Conservation (phyloP, 1,284 basidiomycete species). For the Apiotrichum porosum region DNA sequence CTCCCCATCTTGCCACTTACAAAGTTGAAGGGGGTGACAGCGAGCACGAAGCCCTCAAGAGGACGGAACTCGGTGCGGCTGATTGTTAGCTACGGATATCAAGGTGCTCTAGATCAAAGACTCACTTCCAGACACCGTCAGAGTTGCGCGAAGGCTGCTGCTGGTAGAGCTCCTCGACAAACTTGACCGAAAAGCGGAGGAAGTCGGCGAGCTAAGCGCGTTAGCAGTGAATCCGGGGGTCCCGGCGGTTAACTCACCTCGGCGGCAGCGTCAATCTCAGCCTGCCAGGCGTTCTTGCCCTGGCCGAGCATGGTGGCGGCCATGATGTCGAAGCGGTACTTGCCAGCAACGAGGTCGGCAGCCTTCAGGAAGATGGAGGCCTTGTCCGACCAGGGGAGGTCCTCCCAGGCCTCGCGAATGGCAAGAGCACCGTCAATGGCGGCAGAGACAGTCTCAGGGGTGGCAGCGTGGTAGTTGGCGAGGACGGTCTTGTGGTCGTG, state of each 20-base stretch:
- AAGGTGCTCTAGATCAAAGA: not conserved
- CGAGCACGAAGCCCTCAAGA: constrained; percentile 94
- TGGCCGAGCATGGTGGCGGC: constrained; percentile 98
- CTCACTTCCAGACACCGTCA: constrained; percentile 76
- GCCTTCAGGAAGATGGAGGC: constrained; percentile 98
- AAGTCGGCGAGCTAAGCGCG: constrained; percentile 92
- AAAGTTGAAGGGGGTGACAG: constrained; percentile 98
- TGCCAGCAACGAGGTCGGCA: constrained; percentile 86
- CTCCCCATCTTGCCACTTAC: too few species aligned
- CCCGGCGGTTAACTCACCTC: too few species aligned
- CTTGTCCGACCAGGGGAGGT: constrained; percentile 90
- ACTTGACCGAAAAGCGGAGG: constrained; percentile 94
- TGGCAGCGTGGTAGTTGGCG: constrained; percentile 85
- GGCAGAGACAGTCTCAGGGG: constrained; percentile 64
- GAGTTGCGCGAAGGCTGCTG: constrained; percentile 87
- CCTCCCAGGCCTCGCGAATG: constrained; percentile 85
- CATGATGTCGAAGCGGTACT: constrained; percentile 90
- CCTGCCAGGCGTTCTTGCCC: constrained; percentile 99
- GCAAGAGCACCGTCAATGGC: constrained; percentile 86
- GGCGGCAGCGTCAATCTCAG: constrained; percentile 97
- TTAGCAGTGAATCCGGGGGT: too few species aligned
- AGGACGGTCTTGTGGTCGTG: constrained; percentile 76
- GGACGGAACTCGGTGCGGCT: constrained; percentile 87
- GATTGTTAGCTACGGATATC: constrained; percentile 47
- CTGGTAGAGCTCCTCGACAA: constrained; percentile 87